Percentiles rank a stretch among this genome's conserved stretches.
Evolutionary conservation across 441 rosid species (phyloP).

Genomic region (Rhodomyrtus psidioides): DNA sequence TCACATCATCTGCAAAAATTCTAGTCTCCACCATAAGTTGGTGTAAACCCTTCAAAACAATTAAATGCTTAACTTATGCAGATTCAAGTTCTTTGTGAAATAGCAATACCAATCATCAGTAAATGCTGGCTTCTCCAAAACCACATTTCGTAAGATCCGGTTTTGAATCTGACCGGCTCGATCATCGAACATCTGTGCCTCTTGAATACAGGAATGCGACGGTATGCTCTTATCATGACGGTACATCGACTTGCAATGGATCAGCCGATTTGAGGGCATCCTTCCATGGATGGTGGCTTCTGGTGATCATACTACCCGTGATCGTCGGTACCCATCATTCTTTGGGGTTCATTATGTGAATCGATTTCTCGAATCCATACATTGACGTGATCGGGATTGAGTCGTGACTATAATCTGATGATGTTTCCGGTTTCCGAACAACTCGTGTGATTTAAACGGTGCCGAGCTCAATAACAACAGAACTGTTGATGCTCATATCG

Average conservation of each 20-base stretch:
- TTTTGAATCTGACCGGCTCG: background rate
- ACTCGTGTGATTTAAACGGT: background rate
- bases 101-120: rapidly evolving
- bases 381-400: background rate
- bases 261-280: constrained; percentile 13
- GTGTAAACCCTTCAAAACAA: background rate
- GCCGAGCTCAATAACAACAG: background rate
- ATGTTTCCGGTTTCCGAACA: background rate
- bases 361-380: background rate
- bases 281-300: constrained; percentile 24
- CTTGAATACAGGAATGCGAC: constrained; percentile 35
- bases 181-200: background rate
- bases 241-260: constrained; percentile 29
- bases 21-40: background rate
- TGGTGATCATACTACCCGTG: constrained; percentile 16
- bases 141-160: too few species aligned
- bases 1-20: background rate
- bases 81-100: background rate
- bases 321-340: constrained; percentile 3
- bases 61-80: background rate
- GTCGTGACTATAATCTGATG: background rate
- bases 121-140: background rate
- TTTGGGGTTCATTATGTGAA: constrained; percentile 9
- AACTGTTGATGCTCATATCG: background rate
- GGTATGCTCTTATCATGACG: constrained; percentile 39